Base-by-base conservation (phyloP, 2,329 filamentous ascomycete species). In the Monilinia fructicola region DNA sequence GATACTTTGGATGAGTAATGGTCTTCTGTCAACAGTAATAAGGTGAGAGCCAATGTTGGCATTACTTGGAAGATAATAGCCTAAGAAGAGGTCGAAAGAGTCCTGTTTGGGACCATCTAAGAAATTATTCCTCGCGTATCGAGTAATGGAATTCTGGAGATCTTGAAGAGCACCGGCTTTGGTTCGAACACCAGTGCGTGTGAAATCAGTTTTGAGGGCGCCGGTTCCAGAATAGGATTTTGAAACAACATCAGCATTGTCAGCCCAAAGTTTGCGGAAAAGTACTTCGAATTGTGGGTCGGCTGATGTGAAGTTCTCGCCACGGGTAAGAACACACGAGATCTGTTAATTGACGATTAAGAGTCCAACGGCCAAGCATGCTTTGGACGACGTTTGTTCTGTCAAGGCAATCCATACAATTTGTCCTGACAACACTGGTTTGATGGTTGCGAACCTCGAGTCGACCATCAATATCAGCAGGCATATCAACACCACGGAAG, bases 391-490 rank as follows among this genome's bases (percentile, higher is more conserved):
- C 93, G 74, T 99, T 99, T 64, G 95, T 99, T 64, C 95, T 90
- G 78, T 99, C 95, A 18, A 99, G 85, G 72, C 96, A 99, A 79
- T 99, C 95, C 95, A 99, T 99, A 81, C 95, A 99, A 78, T 99
- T 99, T 50, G 95, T 97, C 64, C 95, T 89, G 70, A 99, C 93
- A 21, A 98, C 93, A 69, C 91, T 93, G 1, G 88, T 92, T 82
- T 99, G 95, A 70, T 87, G 84, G 69, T 86, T 89, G 70, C 93
- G 88, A 44, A 92, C 86, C 73, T 98, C 94, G 16, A 97, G 83
- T 23, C 86, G 87, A 40, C 90, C 90, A 67, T 88, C 83, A 60
- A 82, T 77, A 72, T 87, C 85, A 54, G 87, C 90, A 2, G 93
- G 91, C 81, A 90, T 90, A 77, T 97, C 92, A 38, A 94, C 87